Base-by-base conservation (phyloP, 768 basidiomycete genomes). In the Trametes cingulata region DNA sequence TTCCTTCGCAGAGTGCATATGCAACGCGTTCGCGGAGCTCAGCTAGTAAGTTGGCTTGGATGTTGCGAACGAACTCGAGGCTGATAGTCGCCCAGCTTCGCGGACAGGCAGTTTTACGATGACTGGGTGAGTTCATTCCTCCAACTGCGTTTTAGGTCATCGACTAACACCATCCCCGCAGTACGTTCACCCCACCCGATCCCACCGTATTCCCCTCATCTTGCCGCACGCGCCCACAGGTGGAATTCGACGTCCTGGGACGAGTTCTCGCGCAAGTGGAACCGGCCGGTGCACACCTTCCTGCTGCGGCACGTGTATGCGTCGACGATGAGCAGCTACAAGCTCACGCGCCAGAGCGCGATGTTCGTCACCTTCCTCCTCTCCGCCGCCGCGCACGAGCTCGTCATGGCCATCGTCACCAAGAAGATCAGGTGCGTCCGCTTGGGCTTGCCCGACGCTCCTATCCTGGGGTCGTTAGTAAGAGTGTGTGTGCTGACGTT, bases 201-300 rank as follows among this genome's bases (percentile, higher is more conserved):
- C n/a, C n/a, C n/a, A n/a, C n/a, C n/a, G n/a, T n/a, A n/a, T n/a
- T n/a, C n/a, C n/a, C n/a, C n/a, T n/a, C n/a, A n/a, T 17, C 51
- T 60, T 14, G 9, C 33, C 39, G 4, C 27, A 17, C 24, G 19
- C 43, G 24, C 13, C 35, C 24, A n/a, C 64, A 77, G 85, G 91
- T 98, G 96, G 96, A 98, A 98, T 74, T 93, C 93, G 6, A 93
- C 90, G 0, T 92, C 93, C 2, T 95, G 91, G 91, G 96, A 98
- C 66, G 93, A 98, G 73, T 98, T 96, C 72, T 91, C 95, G 3
- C 87, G 97, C 43, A 95, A 96, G 76, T 98, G 97, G 96, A 98
- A 98, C 76, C 94, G 92, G 65, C 96, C 96, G 12, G 96, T 98
- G 33, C 88, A 98, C 65, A 81, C 82, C n/a, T 93, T 93, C 82